Evolutionary conservation across 2,329 filamentous ascomycete species (phyloP), one percentile per base, ranked within the genome.

Genomic region (Penicillium sp.): DNA sequence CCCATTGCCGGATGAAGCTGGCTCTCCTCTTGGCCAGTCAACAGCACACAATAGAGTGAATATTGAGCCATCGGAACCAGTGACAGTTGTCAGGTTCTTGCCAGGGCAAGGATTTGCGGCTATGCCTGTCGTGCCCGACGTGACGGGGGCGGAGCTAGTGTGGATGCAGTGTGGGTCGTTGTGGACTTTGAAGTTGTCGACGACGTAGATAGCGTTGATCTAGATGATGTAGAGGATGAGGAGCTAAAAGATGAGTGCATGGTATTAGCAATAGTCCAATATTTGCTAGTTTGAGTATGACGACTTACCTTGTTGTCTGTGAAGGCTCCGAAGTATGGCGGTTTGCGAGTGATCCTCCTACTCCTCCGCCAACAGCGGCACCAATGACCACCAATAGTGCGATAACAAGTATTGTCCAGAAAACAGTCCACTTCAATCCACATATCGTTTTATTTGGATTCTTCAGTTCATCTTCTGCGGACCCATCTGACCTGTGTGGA

Each of bases 371-470:
- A 35, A 53, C 50, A 4, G 50, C 50, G 33, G 30, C 50, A 4
- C 50, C 50, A 24, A 53, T 37, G 33, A 53, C 19, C n/a, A 53
- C 50, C 50, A 53, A 17, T 24, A 53, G 15, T 37, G 50, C 50
- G 30, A 53, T 37, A 24, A 12, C 28, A 35, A 53, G 13, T 9
- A 53, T 19, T 17, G 33, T 24, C 50, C 50, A 53, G 50, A 53
- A 53, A 3, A 26, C 4, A 9, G 30, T 37, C 33, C 19, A 33
- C 33, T 37, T 53, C 50, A 53, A 33, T 2, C 50, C 50, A 24
- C 50, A 53, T 35, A 38, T 24, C 10, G 50, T 38, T 28, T 13
- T 24, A 17, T 37, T 38, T 17, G 50, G 19, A 37, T 10, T 38
- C 9, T 53, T 35, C 19, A 37, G 12, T 9, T 26, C 30, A 9